Evolutionary conservation across 768 basidiomycete species (phyloP).

Genomic region (Trametes cubensis): DNA sequence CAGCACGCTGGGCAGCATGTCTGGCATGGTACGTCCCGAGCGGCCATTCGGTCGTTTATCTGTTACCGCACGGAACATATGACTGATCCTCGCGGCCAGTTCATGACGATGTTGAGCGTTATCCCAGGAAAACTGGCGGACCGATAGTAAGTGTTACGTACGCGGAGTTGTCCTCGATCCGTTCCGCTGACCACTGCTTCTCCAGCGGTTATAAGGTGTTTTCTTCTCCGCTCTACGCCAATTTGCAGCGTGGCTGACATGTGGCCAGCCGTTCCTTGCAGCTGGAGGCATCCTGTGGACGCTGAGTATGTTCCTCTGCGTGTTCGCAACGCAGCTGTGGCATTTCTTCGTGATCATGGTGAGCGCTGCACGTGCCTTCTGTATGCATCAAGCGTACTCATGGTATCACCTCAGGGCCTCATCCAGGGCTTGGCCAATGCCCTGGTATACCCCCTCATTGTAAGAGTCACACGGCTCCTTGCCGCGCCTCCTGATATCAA

Average conservation of each 20-base stretch:
- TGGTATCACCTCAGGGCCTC: slow-evolving; percentile 14
- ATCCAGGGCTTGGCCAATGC: slow-evolving; percentile 26
- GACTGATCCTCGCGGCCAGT: slow-evolving; percentile 9
- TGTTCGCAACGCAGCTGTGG: slow-evolving; percentile 30
- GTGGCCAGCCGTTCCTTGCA: slow-evolving; percentile 24
- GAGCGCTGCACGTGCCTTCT: neutral
- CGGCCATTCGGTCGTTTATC: neutral
- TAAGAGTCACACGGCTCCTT: neutral
- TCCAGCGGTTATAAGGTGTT: slow-evolving; percentile 26
- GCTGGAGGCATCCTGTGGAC: slow-evolving; percentile 30
- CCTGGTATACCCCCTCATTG: slow-evolving; percentile 26
- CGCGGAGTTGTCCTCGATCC: neutral
- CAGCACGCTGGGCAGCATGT: slow-evolving; percentile 27
- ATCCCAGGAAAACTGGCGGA: slow-evolving; percentile 29
- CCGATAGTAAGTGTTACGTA: slow-evolving; percentile 25
- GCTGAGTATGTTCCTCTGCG: slow-evolving; percentile 26
- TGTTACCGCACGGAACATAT: neutral
- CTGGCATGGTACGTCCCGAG: slow-evolving; percentile 24
- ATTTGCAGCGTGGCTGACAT: neutral
- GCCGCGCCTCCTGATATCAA: neutral
- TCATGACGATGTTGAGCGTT: slow-evolving; percentile 28
- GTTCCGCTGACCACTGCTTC: neutral
- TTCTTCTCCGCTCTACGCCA: neutral
- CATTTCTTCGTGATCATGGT: slow-evolving; percentile 30
- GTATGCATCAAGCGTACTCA: neutral